Evolutionary conservation across 2,329 filamentous ascomycete genomes (phyloP), one percentile per base, ranked within the genome.

Genomic region (Neocatenulostroma microsporum): DNA sequence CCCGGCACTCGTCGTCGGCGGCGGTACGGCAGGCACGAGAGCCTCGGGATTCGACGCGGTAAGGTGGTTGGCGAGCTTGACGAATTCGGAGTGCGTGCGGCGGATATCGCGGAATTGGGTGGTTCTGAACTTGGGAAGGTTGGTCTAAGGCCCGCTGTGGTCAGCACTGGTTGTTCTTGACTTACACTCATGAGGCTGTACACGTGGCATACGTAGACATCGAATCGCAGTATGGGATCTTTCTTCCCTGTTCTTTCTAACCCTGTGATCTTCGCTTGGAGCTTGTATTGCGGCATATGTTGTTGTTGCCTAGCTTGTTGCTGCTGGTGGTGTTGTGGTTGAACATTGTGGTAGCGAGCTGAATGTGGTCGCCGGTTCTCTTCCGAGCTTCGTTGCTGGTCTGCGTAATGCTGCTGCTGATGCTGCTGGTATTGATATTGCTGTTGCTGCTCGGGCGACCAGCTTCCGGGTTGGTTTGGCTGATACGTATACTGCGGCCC

Each of bases 61-160:
- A 39, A 98, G 71, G 62, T 98, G 91, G 41, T 94, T 84, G 38
- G 84, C 86, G n/a, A 98, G 80, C 64, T 96, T 98, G 47, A 85
- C 74, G 55, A 98, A 98, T 59, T 98, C 91, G 31, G 85, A 87
- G 63, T 98, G 91, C 44, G 93, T 82, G 42, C 91, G 84, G 51
- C 91, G 84, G 48, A 98, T 87, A 63, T 98, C 91, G 56, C 91
- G 87, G 66, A 95, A 98, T 62, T 98, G 91, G 4, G 91, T 98
- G 1, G 91, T 98, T 53, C 91, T 79, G 63, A 95, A 98, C 51
- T 89, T 89, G 36, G 89, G 88, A n/a, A 98, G 82, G 64, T 98
- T 98, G 48, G 91, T 98, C 91, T 98, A 42, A 17, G 30, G 27
- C n/a, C 28, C 21, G 34, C 27, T n/a, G 26, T 20, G 30, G 39